A percentile compares a stretch with the other conserved stretches of the same genome.
phyloP scores from a whole-genome alignment of 2,329 filamentous ascomycete species.

The Phyllachora maydis region DNA sequence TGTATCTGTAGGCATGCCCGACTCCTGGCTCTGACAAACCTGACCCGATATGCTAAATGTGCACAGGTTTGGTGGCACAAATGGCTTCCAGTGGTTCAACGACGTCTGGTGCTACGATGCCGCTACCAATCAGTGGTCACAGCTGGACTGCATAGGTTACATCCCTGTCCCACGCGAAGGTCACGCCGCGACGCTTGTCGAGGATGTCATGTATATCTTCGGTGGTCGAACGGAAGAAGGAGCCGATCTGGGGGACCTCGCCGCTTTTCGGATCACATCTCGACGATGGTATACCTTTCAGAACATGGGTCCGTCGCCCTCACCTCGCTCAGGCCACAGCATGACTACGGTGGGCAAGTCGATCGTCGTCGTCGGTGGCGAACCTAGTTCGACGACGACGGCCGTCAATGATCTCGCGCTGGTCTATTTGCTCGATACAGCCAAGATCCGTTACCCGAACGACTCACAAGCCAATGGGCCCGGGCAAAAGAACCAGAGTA shows the following conservation, averaged over 20 bases:
- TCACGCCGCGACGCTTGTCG: conserved; percentile 79
- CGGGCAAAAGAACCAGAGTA: conserved; percentile 6
- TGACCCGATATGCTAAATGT: too few species aligned
- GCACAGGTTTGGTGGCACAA: conserved; percentile 81
- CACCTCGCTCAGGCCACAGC: conserved; percentile 82
- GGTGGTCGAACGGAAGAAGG: conserved; percentile 91
- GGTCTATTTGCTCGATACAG: conserved; percentile 82
- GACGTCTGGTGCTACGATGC: conserved; percentile 97
- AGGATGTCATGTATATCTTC: conserved; percentile 99
- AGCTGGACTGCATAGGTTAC: conserved; percentile 92
- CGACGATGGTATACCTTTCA: conserved; percentile 98
- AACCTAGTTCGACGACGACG: conserved; percentile 71
- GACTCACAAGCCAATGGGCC: conserved; percentile 35
- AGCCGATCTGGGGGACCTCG: conserved; percentile 76
- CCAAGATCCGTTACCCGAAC: conserved; percentile 89
- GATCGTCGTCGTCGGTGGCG: conserved; percentile 79
- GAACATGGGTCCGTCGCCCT: conserved; percentile 95
- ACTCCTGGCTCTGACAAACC: background rate
- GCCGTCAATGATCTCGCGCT: conserved; percentile 71
- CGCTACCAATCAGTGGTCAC: conserved; percentile 59
- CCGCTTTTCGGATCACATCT: conserved; percentile 55
- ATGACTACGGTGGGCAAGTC: conserved; percentile 93
- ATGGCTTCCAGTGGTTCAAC: conserved; percentile 94
- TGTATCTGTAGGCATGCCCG: conserved; percentile 55
- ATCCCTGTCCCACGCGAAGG: conserved; percentile 88